Percentiles rank a stretch among this genome's conserved stretches.
phyloP scores from a whole-genome alignment of 2,329 filamentous ascomycete genomes.

The Verruconis gallopava region DNA sequence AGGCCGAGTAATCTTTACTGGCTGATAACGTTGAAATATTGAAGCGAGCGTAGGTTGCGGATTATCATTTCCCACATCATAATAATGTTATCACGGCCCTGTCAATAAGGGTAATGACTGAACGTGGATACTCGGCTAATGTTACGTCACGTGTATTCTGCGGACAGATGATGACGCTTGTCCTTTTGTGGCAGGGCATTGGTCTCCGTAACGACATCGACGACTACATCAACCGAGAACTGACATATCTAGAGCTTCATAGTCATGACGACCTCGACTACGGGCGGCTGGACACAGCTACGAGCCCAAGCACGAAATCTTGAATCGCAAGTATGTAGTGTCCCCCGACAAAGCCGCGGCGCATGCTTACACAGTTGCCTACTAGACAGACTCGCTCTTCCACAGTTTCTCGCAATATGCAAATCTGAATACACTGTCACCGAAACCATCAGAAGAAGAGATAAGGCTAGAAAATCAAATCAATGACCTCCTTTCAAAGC shows the following conservation, averaged over 20 bases:
- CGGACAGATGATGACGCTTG: not conserved
- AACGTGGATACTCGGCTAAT: no score
- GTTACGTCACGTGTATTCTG: no score
- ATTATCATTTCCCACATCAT: no score
- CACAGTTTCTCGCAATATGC: conserved; percentile 87
- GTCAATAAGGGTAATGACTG: no score
- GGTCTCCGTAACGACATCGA: no score
- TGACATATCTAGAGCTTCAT: not conserved
- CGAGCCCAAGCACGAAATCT: conserved; percentile 81
- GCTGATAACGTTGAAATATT: no score
- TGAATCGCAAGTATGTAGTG: conserved; percentile 64
- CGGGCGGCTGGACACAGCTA: conserved; percentile 71
- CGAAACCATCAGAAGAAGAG: conserved; percentile 78
- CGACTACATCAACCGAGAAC: not conserved
- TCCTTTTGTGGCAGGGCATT: not conserved
- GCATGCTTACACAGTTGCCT: conserved; percentile 13
- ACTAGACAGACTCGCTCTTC: conserved; percentile 70
- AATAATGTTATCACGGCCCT: no score
- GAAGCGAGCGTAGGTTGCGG: no score
- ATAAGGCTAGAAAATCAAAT: conserved; percentile 65
- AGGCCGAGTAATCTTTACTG: no score
- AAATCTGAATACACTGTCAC: conserved; percentile 61
- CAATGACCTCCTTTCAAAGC: conserved; percentile 77
- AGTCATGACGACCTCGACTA: conserved; percentile 19
- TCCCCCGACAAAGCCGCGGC: conserved; percentile 14